These are phyloP conservation scores for Lathyrus tuberosus DNA, from an alignment of 306 rosid species.

Conservation along the genomic window DNA sequence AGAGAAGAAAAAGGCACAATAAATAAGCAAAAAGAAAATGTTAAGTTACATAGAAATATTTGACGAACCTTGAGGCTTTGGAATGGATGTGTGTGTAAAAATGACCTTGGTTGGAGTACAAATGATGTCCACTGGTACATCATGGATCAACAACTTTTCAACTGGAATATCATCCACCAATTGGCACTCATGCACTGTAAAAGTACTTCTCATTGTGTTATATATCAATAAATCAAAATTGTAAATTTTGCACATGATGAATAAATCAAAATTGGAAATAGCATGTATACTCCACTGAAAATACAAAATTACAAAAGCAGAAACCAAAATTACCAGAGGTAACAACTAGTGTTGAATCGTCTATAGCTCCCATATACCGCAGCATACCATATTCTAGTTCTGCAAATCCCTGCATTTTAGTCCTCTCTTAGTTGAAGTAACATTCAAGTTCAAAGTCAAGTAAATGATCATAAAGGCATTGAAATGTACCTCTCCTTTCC, in stretches of 20 bases:
- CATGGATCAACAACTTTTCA: conserved; percentile 79
- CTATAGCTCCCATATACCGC: conserved; percentile 83
- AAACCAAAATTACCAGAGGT: conserved; percentile 65
- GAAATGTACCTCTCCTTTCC: conserved; percentile 85
- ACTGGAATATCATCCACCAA: conserved; percentile 83
- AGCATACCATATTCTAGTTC: conserved; percentile 94
- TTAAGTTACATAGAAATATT: conserved; percentile 26
- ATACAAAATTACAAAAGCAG: conserved; percentile 17
- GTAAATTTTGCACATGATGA: background rate
- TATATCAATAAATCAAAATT: background rate
- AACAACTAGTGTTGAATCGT: conserved; percentile 77
- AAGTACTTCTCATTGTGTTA: conserved; percentile 24
- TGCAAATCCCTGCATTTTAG: conserved; percentile 76
- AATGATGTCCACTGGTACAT: conserved; percentile 88
- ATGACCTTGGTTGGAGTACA: conserved; percentile 86
- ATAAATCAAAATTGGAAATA: background rate
- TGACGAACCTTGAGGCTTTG: conserved; percentile 85
- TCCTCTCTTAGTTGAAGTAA: conserved; percentile 29
- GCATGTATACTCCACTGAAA: background rate
- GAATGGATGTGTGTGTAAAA: conserved; percentile 66
- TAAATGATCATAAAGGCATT: background rate
- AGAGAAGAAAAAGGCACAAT: background rate
- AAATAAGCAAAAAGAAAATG: background rate
- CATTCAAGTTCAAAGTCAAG: conserved; percentile 31
- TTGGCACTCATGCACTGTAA: conserved; percentile 86